Base-by-base conservation (phyloP, 2,329 filamentous ascomycete species). In the Arthrobotrys musiformis region DNA sequence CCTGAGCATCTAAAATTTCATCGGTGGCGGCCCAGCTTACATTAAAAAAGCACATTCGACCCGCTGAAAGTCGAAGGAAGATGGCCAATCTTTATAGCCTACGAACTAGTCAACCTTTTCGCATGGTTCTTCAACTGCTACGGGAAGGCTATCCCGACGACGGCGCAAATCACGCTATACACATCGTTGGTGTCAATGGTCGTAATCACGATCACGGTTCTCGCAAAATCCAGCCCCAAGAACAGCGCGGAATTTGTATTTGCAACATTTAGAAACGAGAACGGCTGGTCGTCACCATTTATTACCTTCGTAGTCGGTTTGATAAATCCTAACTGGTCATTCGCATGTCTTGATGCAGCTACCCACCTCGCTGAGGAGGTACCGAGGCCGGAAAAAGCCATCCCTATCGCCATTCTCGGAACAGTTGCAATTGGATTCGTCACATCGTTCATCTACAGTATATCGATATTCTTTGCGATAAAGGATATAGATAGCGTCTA, bases 341-440 rank as follows among this genome's bases (percentile, higher is more conserved):
- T 87, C 13, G 85, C 85, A 22, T 85, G 86, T 0, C 81, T 87
- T 0, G 86, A 87, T 77, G 85, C 85, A 0, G 84, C 85, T 3
- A 85, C 85, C 0, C 86, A 87, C 79, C 85, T 87, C 48, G 85
- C 86, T 0, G 86, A 87, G 79, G 86, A 87, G 80, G 86, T 87
- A 82, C 84, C 84, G n/a, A 85, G 85, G 70, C 85, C 86, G 78
- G 82, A 85, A 82, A 63, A 50, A 13, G 37, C 68, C 11, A 48
- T 79, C 30, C 70, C 58, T 5, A 60, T 78, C 80, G 82, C 82
- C 83, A 35, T 84, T 80, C 17, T 82, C 83, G 35, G 85, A n/a
- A 86, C 86, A 0, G 82, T 88, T 13, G 81, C 78, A 7, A 87
- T 88, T 60, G 86, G 86, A 4, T 87, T 88, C 64, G 80, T 83